Evolutionary conservation across 805 yeast genomes (phyloP).

Genomic region (Ascoidea tarda): DNA sequence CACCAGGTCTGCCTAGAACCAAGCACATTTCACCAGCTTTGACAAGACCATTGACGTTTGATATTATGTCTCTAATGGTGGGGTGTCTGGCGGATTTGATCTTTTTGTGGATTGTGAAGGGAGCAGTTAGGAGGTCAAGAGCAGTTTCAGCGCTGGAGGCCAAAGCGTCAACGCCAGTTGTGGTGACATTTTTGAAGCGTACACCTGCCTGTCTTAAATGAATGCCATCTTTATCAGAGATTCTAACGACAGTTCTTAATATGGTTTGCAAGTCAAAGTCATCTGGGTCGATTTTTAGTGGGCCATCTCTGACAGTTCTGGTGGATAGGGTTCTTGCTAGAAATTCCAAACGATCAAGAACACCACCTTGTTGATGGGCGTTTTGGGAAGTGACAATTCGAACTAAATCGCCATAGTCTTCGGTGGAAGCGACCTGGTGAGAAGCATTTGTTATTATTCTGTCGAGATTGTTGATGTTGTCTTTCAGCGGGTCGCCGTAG

Average conservation of each 20-base stretch:
- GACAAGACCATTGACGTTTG: conserved; percentile 23
- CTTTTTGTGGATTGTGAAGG: not conserved
- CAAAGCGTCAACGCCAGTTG: not conserved
- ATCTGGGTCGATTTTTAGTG: conserved; percentile 16
- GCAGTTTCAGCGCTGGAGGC: not conserved
- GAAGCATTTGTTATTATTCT: no score
- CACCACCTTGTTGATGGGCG: no score
- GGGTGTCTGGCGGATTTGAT: conserved; percentile 4
- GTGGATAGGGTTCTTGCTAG: not conserved
- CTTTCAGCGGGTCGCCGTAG: no score
- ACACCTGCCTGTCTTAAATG: conserved; percentile 29
- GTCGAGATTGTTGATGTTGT: no score
- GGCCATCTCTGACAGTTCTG: conserved; percentile 11
- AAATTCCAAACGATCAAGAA: not conserved
- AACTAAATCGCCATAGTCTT: no score
- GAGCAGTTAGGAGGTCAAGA: not conserved
- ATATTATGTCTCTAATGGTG: conserved; percentile 11
- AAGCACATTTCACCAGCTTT: conserved; percentile 56
- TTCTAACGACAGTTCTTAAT: conserved; percentile 21
- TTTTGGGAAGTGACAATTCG: no score
- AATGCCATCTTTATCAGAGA: conserved; percentile 32
- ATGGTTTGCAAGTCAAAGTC: conserved; percentile 25
- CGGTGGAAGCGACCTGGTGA: no score
- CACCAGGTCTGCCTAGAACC: conserved; percentile 65
- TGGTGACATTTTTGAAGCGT: conserved; percentile 2